Base-by-base conservation (phyloP, 176 grass and related monocot species). In the Neostapfia colusana region DNA sequence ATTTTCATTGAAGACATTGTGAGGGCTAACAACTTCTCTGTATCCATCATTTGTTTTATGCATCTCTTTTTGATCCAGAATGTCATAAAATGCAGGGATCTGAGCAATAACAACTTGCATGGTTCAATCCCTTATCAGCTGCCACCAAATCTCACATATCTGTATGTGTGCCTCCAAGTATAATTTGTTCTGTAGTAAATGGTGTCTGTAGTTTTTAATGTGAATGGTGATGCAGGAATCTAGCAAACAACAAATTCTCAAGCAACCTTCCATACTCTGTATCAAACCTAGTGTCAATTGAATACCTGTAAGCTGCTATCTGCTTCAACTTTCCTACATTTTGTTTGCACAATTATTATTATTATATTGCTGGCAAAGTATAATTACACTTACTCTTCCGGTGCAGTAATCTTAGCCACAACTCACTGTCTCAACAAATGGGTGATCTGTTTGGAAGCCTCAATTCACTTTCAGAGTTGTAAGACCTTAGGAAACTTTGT, bases 241-340 rank as follows among this genome's bases (percentile, higher is more conserved):
- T 99, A 65, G 96, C 80, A 65, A 79, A 20, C 81, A 99, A 99
- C 81, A 90, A 89, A 60, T 86, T 99, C 69, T 77, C 62, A 31
- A 83, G 87, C 60, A 89, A 92, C 68, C 85, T 99, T 81, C 96
- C 96, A 23, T 99, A 95, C 74, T 99, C 96, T 74, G 81, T 99
- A 78, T 87, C 83, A 74, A 61, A 43, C 38, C 90, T 99, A 87
- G 70, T 38, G 86, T 87, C 89, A 7, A 84, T 99, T 53, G 78
- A 89, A 60, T 95, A 95, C 85, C 67, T 99, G 96, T 99, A 90
- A 90, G 87, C 72, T 74, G 44, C 53, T 87, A 46, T 61, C 78
- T 41, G 2, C 76, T 75, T 5, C 49, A 59, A 81, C 63, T 62
- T 66, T 12, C 20, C 23, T 13, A 34, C 10, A 0, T 64, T 79